phyloP scores from a whole-genome alignment of 176 grass and related monocot genomes.

The Carex kokanica region DNA sequence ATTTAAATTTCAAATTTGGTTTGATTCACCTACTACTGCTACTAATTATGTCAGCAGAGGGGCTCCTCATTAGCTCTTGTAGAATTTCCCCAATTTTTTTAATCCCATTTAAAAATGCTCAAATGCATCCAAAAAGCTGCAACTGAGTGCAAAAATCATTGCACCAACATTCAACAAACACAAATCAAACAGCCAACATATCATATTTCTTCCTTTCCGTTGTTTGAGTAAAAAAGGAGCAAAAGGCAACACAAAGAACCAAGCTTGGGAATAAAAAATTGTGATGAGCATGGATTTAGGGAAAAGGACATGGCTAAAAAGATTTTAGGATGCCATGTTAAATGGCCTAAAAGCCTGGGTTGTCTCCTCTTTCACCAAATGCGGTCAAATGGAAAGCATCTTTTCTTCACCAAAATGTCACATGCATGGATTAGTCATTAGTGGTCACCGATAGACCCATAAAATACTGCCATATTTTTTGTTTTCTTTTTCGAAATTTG shows the following conservation, averaged over 20 bases:
- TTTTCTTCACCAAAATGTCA: slow-evolving; percentile 29
- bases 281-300: slow-evolving; percentile 29
- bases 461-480: slow-evolving; percentile 9
- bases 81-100: neutral
- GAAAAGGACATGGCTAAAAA: slow-evolving; percentile 29
- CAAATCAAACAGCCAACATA: slow-evolving; percentile 23
- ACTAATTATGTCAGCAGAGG: slow-evolving; percentile 3
- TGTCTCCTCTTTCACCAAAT: slow-evolving; percentile 31
- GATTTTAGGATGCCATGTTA: slow-evolving; percentile 30
- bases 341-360: slow-evolving; percentile 30
- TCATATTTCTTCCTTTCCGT: slow-evolving; percentile 20
- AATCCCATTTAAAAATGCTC: slow-evolving; percentile 6
- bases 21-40: slow-evolving; percentile 16
- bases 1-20: slow-evolving; percentile 2
- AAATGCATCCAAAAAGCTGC: slow-evolving; percentile 31
- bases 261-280: slow-evolving; percentile 26
- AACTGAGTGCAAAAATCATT: slow-evolving; percentile 27
- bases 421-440: slow-evolving; percentile 30
- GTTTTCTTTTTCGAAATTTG: neutral
- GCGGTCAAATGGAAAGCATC: slow-evolving; percentile 33
- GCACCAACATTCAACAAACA: slow-evolving; percentile 18
- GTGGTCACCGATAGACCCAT: slow-evolving; percentile 15
- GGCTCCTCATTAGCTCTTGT: slow-evolving; percentile 8
- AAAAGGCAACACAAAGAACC: slow-evolving; percentile 26
- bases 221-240: slow-evolving; percentile 24